Conservation (phyloP, 805 yeast genomes). For the Kodamaea lidongshanica region DNA sequence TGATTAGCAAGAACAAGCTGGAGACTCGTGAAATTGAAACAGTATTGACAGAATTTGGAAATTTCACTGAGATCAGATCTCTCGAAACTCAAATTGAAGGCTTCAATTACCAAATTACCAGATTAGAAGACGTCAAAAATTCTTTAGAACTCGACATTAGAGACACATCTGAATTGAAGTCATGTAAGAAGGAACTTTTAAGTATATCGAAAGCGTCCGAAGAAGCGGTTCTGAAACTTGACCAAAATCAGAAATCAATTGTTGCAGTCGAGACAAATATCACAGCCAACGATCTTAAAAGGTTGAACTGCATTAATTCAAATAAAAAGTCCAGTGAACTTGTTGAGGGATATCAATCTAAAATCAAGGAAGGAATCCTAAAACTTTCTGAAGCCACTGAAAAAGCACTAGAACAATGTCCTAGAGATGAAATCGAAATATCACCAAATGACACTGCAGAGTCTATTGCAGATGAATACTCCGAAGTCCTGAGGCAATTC, state of each 20-base stretch:
- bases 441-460: conserved; percentile 39
- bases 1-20: conserved; percentile 10
- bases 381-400: conserved; percentile 12
- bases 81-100: conserved; percentile 29
- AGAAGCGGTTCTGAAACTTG: conserved; percentile 5
- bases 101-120: conserved; percentile 21
- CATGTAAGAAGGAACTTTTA: conserved; percentile 9
- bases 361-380: conserved; percentile 11
- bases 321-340: conserved; percentile 9
- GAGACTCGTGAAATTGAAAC: conserved; percentile 22
- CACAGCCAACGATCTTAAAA: conserved; percentile 8
- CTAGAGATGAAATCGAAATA: conserved; percentile 40
- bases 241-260: conserved; percentile 6
- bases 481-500: conserved; percentile 40
- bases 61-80: conserved; percentile 36
- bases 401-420: conserved; percentile 38
- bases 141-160: conserved; percentile 21
- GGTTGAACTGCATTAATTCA: too few relatives aligned
- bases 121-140: conserved; percentile 22
- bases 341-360: conserved; percentile 8
- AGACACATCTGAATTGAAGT: conserved; percentile 6
- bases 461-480: conserved; percentile 45
- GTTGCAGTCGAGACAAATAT: conserved; percentile 15
- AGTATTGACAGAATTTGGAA: conserved; percentile 40
- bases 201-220: conserved; percentile 2